Evolutionary conservation across 2,329 filamentous ascomycete species (phyloP).

Genomic region (Huntiella moniliformis): DNA sequence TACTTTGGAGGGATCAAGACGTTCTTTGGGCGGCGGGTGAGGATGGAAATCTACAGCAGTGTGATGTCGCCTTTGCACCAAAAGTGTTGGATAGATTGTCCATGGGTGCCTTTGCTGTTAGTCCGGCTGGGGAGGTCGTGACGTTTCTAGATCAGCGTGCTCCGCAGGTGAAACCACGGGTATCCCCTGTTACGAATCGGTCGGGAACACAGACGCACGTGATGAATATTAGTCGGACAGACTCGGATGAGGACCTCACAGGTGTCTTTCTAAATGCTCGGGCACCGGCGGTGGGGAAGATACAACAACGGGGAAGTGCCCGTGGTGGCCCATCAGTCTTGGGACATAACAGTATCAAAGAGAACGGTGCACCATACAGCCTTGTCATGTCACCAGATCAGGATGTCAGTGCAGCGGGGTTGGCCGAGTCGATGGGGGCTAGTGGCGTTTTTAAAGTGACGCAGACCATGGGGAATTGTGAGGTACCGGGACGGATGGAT

Average conservation of each 20-base stretch:
- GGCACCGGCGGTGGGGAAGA: background rate
- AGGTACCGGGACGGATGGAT: conserved; percentile 32
- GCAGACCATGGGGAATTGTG: conserved; percentile 44
- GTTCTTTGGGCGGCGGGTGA: conserved; percentile 46
- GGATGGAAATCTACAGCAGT: conserved; percentile 44
- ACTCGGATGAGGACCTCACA: conserved; percentile 46
- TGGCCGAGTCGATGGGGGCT: conserved; percentile 39
- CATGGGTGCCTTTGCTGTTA: conserved; percentile 42
- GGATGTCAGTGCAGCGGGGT: conserved; percentile 27
- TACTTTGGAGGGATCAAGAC: conserved; percentile 47
- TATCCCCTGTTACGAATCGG: background rate
- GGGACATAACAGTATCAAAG: background rate
- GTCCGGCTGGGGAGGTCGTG: conserved; percentile 37
- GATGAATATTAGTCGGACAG: conserved; percentile 39
- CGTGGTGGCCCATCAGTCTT: background rate
- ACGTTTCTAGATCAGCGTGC: conserved; percentile 43
- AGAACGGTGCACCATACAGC: background rate
- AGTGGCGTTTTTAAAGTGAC: conserved; percentile 39
- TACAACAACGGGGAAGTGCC: background rate
- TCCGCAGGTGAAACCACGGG: background rate
- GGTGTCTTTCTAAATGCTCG: conserved; percentile 31
- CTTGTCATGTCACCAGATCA: conserved; percentile 20
- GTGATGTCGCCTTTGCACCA: conserved; percentile 44
- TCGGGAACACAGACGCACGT: conserved; percentile 22
- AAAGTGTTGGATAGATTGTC: conserved; percentile 44